phyloP scores from a whole-genome alignment of 2,329 filamentous ascomycete genomes.

The Botryotinia narcissicola region DNA sequence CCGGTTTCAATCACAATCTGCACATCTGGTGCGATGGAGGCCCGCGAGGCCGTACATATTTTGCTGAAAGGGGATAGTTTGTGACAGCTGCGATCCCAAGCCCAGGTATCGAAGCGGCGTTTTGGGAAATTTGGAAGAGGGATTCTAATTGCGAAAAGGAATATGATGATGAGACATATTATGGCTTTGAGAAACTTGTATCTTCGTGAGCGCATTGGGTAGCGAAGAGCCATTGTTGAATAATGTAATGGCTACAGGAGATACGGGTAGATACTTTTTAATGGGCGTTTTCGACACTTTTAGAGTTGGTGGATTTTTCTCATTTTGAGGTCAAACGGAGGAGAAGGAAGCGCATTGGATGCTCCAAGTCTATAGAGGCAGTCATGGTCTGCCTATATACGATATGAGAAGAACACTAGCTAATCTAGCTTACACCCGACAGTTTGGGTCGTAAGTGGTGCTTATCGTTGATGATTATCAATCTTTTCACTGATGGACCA shows the following conservation, averaged over 20 bases:
- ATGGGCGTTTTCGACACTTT: neutral
- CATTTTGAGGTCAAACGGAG: neutral
- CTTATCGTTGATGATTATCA: neutral
- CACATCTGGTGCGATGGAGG: neutral
- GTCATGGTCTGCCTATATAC: neutral
- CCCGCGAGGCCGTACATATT: neutral
- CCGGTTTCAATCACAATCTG: neutral
- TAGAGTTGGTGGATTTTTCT: neutral
- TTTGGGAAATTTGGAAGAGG: neutral
- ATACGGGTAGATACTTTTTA: neutral
- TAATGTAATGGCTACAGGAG: neutral
- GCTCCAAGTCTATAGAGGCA: neutral
- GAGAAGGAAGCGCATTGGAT: neutral
- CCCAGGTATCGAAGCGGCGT: neutral
- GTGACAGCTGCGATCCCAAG: neutral
- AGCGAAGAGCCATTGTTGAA: neutral
- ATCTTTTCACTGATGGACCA: neutral
- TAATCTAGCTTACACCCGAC: neutral
- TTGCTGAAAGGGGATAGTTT: neutral
- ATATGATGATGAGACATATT: neutral
- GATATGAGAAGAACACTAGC: neutral
- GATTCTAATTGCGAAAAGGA: neutral
- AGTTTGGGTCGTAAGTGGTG: neutral
- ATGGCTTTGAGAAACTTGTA: neutral
- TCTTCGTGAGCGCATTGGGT: neutral